Evolutionary conservation across 352 stramenopile genomes (phyloP), one percentile per base, ranked within the genome.

Genomic region (Phytophthora aleatoria): DNA sequence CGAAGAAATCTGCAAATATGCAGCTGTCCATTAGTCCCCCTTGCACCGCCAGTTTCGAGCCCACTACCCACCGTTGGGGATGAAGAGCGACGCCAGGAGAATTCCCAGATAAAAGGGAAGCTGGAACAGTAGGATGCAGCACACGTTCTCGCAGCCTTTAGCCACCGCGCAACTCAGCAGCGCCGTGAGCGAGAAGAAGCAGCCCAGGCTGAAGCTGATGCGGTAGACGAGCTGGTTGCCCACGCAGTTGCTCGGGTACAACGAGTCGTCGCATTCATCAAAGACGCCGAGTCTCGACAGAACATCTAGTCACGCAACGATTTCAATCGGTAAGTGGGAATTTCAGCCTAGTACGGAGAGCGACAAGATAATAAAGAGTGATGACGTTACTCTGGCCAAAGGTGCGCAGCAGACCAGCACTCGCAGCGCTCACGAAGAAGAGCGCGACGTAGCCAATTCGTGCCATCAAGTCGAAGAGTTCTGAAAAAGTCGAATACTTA

Each of bases 201-300:
- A 85, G 47, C 70, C 62, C 51, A 93, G 68, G 39, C 75, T 87
- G 55, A 91, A 90, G 75, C 82, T 91, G 64, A 88, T 85, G 20
- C 85, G 73, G 62, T 91, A 93, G 5, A 93, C 80, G 11, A 91
- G 47, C 62, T 93, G 85, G 61, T 91, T 93, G 11, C 82, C 85
- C 38, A 90, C 67, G 64, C 85, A 93, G 45, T 80, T 67, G 13
- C 54, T 71, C 3, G 64, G 62, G 26, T 78, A 73, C 6, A 64
- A 41, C 5, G 71, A 63, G 3, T 57, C 57, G 6, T 72, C 67
- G 57, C 84, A 93, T n/a, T 75, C 77, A 5, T 68, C 52, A 57
- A 89, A 87, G 30, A 85, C 61, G 47, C 61, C 76, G 31, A 89
- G 55, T 30, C 67, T 61, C 38, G 61, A 60, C 5, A 89, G 47